phyloP scores from a whole-genome alignment of 495 filamentous ascomycete genomes.

The Aspergillus incahuasiensis region DNA sequence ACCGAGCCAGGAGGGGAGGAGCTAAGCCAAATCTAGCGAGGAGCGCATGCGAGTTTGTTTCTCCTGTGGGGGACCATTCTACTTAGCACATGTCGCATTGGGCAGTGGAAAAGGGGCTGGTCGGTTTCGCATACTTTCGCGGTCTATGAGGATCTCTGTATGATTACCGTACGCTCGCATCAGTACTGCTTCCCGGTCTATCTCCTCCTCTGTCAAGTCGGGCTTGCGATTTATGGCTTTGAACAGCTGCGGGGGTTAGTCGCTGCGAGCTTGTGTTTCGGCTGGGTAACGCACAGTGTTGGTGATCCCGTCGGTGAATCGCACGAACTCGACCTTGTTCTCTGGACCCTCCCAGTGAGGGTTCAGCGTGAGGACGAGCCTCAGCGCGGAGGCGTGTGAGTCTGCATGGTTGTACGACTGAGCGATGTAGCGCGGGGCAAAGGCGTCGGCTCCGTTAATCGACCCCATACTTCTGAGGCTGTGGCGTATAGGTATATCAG shows the following conservation, averaged over 20 bases:
- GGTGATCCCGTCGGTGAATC: constrained; percentile 96
- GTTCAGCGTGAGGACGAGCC: constrained; percentile 71
- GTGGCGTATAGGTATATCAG: background rate
- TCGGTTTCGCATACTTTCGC: constrained; percentile 66
- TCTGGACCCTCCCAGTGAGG: constrained; percentile 75
- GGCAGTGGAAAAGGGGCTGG: constrained; percentile 19
- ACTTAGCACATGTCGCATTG: constrained; percentile 39
- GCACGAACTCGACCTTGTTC: constrained; percentile 79
- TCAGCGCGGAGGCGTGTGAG: constrained; percentile 68
- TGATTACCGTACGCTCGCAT: constrained; percentile 92
- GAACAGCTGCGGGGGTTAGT: constrained; percentile 53
- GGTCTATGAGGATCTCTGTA: constrained; percentile 93
- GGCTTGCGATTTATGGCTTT: constrained; percentile 82
- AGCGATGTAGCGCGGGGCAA: constrained; percentile 55
- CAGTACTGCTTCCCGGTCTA: constrained; percentile 84
- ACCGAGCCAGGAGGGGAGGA: constrained; percentile 82
- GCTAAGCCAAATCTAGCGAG: constrained; percentile 77
- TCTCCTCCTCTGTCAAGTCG: constrained; percentile 68
- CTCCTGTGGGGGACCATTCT: constrained; percentile 47
- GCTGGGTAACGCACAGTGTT: constrained; percentile 65
- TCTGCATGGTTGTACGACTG: constrained; percentile 71
- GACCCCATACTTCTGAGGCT: constrained; percentile 27
- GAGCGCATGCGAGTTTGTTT: constrained; percentile 64
- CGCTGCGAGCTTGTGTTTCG: background rate
- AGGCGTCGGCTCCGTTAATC: constrained; percentile 16